Evolutionary conservation across 805 yeast species (phyloP), one percentile per base, ranked within the genome.

Genomic region (Priceomyces melissophilus): DNA sequence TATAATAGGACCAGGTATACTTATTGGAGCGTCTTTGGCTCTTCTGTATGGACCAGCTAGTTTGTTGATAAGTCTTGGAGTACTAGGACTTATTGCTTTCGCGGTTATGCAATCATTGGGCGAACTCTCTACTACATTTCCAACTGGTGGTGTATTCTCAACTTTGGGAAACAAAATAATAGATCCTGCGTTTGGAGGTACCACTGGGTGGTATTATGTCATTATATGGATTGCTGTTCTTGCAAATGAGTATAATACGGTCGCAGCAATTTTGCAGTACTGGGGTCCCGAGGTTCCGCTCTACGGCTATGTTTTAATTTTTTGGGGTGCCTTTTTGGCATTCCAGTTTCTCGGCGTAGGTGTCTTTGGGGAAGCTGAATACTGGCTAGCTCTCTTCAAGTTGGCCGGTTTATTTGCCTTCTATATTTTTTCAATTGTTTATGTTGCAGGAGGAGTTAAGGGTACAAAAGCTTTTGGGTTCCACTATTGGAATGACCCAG

Each of bases 1-100:
- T 31, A 71, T 79, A 38, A 74, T 79, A 41, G 84, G 84, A 0
- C 83, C 83, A 1, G 84, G 83, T 45, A 72, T 71, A 20, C 61
- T 77, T 37, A 69, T 79, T 17, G 78, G 80, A 30, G 67, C 80
- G 40, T 79, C 80, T 4, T 53, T 63, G n/a, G 78, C 80, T 27
- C 58, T 78, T 11, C 51, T 61, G 6, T 56, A 67, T 29, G 79
- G 80, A 3, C 82, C 83, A 0, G 81, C 72, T 27, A 76, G 79
- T 46, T 57, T 78, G 51, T 53, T 76, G 14, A 61, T 69, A 15
- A 79, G 82, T 1, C 78, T 76, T 53, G 70, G 73, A 2, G 27
- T 78, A 31, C 75, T 77, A 35, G 82, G 81, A 15, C 42, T 78
- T 14, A 54, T 77, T 27, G 82, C 80, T 0, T 61, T 78, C 13